A percentile compares a stretch with the other conserved stretches of the same genome.
phyloP scores from a whole-genome alignment of 2,329 filamentous ascomycete genomes.

The Aurifilum marmelostoma region DNA sequence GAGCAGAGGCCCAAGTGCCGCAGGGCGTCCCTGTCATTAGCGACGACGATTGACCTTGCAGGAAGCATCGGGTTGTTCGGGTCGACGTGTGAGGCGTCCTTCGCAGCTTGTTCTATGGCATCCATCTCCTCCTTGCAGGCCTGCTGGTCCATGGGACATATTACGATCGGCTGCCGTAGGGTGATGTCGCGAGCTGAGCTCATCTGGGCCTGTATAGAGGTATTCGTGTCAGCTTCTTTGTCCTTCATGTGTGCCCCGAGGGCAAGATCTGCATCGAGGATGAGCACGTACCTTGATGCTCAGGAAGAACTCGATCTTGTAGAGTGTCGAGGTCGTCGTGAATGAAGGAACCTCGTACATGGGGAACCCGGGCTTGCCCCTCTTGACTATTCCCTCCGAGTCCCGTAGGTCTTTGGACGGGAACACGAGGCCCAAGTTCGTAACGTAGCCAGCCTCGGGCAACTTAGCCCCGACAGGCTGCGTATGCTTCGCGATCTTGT shows the following conservation, averaged over 20 bases:
- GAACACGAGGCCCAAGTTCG: conserved; percentile 88
- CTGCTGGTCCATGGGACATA: conserved; percentile 93
- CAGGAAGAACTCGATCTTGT: conserved; percentile 98
- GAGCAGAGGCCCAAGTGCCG: conserved; percentile 65
- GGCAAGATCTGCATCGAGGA: neutral
- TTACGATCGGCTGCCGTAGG: conserved; percentile 89
- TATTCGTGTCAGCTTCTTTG: conserved; percentile 20
- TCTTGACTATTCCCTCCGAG: conserved; percentile 81
- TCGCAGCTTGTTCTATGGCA: conserved; percentile 92
- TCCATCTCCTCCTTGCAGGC: conserved; percentile 99
- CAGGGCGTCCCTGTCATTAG: conserved; percentile 70
- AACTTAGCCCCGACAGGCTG: conserved; percentile 82
- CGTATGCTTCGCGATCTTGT: conserved; percentile 81
- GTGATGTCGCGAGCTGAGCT: conserved; percentile 86
- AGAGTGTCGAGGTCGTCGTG: conserved; percentile 89
- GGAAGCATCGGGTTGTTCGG: conserved; percentile 93
- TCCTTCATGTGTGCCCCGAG: neutral
- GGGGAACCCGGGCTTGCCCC: conserved; percentile 85
- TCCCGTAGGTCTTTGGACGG: conserved; percentile 88
- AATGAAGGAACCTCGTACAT: conserved; percentile 88
- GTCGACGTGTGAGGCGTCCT: conserved; percentile 86
- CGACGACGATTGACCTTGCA: conserved; percentile 77
- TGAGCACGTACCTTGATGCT: conserved; percentile 75
- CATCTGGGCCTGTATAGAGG: conserved; percentile 71
- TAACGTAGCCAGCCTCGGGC: conserved; percentile 89